A percentile compares a stretch with the other conserved stretches of the same genome.
phyloP scores from a whole-genome alignment of 1,284 basidiomycete species.

The Crucibulum parvulum region DNA sequence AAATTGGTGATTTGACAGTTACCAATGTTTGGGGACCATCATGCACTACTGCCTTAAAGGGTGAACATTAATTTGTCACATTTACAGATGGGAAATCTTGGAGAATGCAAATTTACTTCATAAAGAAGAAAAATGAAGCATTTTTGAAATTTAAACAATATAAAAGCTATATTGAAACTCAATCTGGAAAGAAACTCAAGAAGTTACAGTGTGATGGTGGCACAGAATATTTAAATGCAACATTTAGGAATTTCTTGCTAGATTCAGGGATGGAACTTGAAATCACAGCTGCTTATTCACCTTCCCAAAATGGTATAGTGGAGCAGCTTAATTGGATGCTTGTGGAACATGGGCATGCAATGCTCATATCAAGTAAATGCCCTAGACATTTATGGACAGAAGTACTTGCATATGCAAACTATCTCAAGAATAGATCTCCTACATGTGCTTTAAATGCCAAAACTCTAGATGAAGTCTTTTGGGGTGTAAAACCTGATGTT shows the following conservation, averaged over 20 bases:
- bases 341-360: conserved; percentile 20
- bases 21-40: conserved; percentile 29
- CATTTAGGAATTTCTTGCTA: conserved; percentile 7
- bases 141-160: conserved; percentile 21
- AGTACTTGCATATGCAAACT: too few relatives aligned
- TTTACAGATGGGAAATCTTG: conserved; percentile 29
- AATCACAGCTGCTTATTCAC: conserved; percentile 19
- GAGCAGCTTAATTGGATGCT: conserved; percentile 25
- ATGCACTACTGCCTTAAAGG: conserved; percentile 14
- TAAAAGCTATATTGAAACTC: conserved; percentile 22
- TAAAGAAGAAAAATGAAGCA: conserved; percentile 28
- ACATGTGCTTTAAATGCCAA: background rate
- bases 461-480: background rate
- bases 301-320: conserved; percentile 27
- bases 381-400: too few relatives aligned
- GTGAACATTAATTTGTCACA: conserved; percentile 23
- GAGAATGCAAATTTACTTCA: conserved; percentile 14
- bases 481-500: background rate
- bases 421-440: too few relatives aligned
- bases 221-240: conserved; percentile 19
- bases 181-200: conserved; percentile 19
- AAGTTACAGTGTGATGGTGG: conserved; percentile 17
- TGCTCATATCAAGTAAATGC: conserved; percentile 3
- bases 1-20: conserved; percentile 25
- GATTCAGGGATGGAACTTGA: conserved; percentile 14